A percentile compares a stretch with the other conserved stretches of the same genome.
phyloP scores from a whole-genome alignment of 202 grass and related monocot species.

The Thinopyrum obtusiflorum region DNA sequence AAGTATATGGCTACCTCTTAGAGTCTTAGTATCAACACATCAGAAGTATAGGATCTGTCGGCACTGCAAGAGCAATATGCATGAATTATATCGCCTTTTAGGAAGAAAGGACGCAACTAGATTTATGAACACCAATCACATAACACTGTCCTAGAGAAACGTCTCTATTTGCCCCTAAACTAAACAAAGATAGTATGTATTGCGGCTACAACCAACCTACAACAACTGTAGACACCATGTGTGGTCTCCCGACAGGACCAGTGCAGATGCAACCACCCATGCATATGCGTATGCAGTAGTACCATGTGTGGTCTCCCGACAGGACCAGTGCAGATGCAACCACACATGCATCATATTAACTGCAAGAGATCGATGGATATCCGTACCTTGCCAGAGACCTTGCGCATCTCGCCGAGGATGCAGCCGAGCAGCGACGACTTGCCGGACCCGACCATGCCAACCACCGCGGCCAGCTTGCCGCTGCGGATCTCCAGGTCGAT shows the following conservation, averaged over 20 bases:
- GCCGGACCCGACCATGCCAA: slow-evolving; percentile 86
- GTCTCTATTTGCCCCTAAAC: too few relatives aligned
- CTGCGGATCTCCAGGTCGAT: slow-evolving; percentile 57
- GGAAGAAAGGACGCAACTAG: not conserved
- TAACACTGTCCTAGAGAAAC: too few relatives aligned
- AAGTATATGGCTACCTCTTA: not conserved
- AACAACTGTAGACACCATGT: too few relatives aligned
- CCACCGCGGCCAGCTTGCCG: slow-evolving; percentile 67
- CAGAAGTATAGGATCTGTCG: slow-evolving; percentile 20
- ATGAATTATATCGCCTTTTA: slow-evolving; percentile 5
- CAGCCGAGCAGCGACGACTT: slow-evolving; percentile 92
- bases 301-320: too few relatives aligned
- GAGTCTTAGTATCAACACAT: slow-evolving; percentile 16
- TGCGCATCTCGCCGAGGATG: slow-evolving; percentile 88
- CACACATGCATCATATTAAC: not conserved
- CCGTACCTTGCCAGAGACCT: slow-evolving; percentile 76
- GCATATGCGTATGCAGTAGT: too few relatives aligned
- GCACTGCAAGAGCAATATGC: not conserved
- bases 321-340: not conserved
- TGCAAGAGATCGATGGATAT: not conserved
- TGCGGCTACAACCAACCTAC: too few relatives aligned
- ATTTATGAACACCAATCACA: slow-evolving; percentile 17
- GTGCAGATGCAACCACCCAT: too few relatives aligned
- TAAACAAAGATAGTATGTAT: too few relatives aligned
- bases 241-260: too few relatives aligned